Evolutionary conservation across 2,329 filamentous ascomycete species (phyloP), one percentile per base, ranked within the genome.

Genomic region (Colletotrichum godetiae): DNA sequence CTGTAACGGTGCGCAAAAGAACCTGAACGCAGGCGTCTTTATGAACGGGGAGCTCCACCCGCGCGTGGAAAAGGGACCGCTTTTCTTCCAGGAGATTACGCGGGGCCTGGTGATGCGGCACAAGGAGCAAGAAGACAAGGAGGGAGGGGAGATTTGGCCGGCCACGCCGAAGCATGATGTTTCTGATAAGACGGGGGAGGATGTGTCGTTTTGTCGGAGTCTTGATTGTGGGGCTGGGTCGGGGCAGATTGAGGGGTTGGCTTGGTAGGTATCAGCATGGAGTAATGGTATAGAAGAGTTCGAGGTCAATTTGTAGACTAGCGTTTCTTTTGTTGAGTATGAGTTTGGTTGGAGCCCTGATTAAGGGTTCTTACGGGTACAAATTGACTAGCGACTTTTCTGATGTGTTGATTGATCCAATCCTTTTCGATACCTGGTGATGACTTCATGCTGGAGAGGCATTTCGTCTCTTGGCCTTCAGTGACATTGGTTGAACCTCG

Each of bases 21-120:
- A 89, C 78, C 80, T 89, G 70, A 85, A 87, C 72, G 80, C 83
- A 0, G 87, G 86, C 4, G 82, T 88, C 42, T 89, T 87, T 72
- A 77, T 88, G 76, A 87, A 86, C 69, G 87, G 87, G 61, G 84
- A 88, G 75, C 79, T 88, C 70, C 87, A 89, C 76, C 86, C 87
- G 0, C 80, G 84, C n/a, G 84, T 84, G 76, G 87, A 89, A 78
- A 86, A 86, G 75, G 87, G 87, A 0, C 86, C 87, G 0, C 79
- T 89, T 1, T 88, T 85, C 78, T 87, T 81, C 66, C 80, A 82
- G 62, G 75, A 76, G 8, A 64, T 75, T 4, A 77, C 78, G 12
- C 75, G 78, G 3, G 67, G 76, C 7, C 68, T 76, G 2, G 77
- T 82, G 49, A 79, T 76, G 56, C 73, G 62, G 2, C 80, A 82